Percentiles rank a stretch among this genome's conserved stretches.
Evolutionary conservation across 495 filamentous ascomycete genomes (phyloP).

Genomic region (Penicillium tannophilum): DNA sequence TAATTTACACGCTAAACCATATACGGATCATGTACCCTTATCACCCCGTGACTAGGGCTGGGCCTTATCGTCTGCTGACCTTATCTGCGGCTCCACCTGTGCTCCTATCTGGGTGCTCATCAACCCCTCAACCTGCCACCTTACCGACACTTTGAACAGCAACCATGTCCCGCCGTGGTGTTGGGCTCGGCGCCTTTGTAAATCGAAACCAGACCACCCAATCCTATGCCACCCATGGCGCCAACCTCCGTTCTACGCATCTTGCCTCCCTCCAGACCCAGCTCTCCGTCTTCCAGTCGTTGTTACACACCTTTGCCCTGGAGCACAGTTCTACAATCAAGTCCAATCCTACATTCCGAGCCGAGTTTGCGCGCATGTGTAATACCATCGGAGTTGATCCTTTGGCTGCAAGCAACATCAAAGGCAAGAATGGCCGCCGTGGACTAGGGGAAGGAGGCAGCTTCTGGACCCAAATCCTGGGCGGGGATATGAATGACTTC

Average conservation of each 20-base stretch:
- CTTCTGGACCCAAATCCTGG: constrained; percentile 91
- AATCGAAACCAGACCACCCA: constrained; percentile 76
- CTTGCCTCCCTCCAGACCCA: constrained; percentile 83
- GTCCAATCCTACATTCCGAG: constrained; percentile 90
- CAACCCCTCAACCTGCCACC: background rate
- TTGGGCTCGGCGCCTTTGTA: constrained; percentile 90
- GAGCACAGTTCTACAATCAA: constrained; percentile 94
- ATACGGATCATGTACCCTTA: constrained; percentile 25
- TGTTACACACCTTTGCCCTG: constrained; percentile 90
- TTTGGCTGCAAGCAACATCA: constrained; percentile 70
- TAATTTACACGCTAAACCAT: background rate
- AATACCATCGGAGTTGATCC: constrained; percentile 95
- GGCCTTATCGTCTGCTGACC: constrained; percentile 15
- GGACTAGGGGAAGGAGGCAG: constrained; percentile 55
- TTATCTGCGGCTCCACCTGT: constrained; percentile 8
- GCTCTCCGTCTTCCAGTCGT: constrained; percentile 90
- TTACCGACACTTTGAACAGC: constrained; percentile 5
- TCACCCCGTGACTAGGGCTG: constrained; percentile 29
- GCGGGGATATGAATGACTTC: constrained; percentile 92
- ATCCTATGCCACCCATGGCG: constrained; percentile 87
- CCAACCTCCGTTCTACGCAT: constrained; percentile 77
- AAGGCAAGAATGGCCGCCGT: constrained; percentile 50
- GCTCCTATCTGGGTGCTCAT: background rate
- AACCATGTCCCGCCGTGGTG: constrained; percentile 62
- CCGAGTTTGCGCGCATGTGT: constrained; percentile 98